phyloP scores from a whole-genome alignment of 352 stramenopile species.

The Thalassiosira mediterranea region DNA sequence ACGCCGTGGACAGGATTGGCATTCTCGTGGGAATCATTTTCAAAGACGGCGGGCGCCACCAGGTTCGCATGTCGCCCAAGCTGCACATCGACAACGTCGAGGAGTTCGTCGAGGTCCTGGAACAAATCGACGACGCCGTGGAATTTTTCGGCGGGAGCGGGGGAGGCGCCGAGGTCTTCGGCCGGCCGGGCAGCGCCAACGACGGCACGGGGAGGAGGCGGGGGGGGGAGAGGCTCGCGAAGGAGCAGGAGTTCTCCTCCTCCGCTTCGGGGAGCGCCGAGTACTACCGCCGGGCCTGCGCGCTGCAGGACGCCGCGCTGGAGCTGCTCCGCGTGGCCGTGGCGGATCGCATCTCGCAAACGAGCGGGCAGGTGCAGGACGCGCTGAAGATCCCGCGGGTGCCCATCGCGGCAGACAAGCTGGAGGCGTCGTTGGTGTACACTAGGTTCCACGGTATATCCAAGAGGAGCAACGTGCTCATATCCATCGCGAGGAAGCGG shows the following conservation, averaged over 20 bases:
- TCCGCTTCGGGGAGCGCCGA: constrained; percentile 60
- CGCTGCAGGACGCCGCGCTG: constrained; percentile 78
- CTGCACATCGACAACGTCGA: constrained; percentile 76
- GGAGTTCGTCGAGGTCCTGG: constrained; percentile 60
- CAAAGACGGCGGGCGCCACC: constrained; percentile 53
- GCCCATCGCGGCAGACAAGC: constrained; percentile 71
- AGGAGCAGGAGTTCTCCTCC: constrained; percentile 22
- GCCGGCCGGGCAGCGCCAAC: constrained; percentile 44
- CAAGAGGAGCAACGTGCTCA: constrained; percentile 66
- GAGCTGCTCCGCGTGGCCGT: constrained; percentile 76
- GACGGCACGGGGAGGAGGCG: constrained; percentile 41
- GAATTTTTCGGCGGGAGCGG: constrained; percentile 73
- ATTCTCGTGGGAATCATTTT: constrained; percentile 74
- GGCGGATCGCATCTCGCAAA: constrained; percentile 75
- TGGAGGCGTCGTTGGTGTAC: constrained; percentile 80
- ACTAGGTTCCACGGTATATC: constrained; percentile 84
- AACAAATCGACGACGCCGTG: constrained; percentile 76
- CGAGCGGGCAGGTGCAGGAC: constrained; percentile 61
- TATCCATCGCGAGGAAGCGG: constrained; percentile 63
- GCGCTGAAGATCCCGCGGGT: constrained; percentile 63
- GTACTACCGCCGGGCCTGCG: constrained; percentile 75
- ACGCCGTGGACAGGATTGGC: constrained; percentile 78
- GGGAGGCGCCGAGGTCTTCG: constrained; percentile 38
- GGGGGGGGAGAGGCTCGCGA: background rate
- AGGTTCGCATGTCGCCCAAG: constrained; percentile 65